Base-by-base conservation (phyloP, 495 filamentous ascomycete genomes). In the Apiosordaria backusii region DNA sequence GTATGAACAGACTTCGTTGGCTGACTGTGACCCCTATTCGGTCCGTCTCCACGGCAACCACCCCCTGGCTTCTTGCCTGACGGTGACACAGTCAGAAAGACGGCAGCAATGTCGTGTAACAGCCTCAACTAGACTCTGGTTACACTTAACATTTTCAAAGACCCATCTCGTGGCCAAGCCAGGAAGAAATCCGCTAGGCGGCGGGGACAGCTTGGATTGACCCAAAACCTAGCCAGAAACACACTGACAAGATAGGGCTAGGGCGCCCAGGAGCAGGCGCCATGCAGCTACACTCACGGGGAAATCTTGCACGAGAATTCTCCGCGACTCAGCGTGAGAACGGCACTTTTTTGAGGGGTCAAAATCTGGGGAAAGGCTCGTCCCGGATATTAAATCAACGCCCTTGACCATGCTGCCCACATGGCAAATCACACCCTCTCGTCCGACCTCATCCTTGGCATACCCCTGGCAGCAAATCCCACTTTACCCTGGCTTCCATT, bases 311-410 rank as follows among this genome's bases (percentile, higher is more conserved):
- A n/a, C n/a, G n/a, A n/a, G n/a, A 59, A 59, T 59, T 27, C 22
- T 59, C 57, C 57, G 23, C 57, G 22, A 59, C 25, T 57, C n/a
- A 59, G 4, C 4, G 3, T 18, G 7, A 25, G 21, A 21, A 21
- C 21, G 25, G 5, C 21, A 25, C 24, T 27, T 21, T 24, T 10
- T 21, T 55, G 52, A 15, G 52, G 52, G 52, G 52, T 55, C 3
- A 55, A 55, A 55, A 23, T 55, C 52, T 55, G 57, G 57, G 57
- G 57, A 59, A 59, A 59, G 57, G 57, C 22, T 23, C 23, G 57
- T 25, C 21, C 55, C 57, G 57, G 57, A 59, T 59, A 59, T 25
- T 59, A 45, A 27, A 25, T 27, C 57, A 18, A 16, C 57, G 18
- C 4, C 22, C 57, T 18, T 25, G 4, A 18, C 21, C 57, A n/a